A percentile compares a stretch with the other conserved stretches of the same genome.
phyloP scores from a whole-genome alignment of 2,329 filamentous ascomycete species.

The Clarireedia homoeocarpa region DNA sequence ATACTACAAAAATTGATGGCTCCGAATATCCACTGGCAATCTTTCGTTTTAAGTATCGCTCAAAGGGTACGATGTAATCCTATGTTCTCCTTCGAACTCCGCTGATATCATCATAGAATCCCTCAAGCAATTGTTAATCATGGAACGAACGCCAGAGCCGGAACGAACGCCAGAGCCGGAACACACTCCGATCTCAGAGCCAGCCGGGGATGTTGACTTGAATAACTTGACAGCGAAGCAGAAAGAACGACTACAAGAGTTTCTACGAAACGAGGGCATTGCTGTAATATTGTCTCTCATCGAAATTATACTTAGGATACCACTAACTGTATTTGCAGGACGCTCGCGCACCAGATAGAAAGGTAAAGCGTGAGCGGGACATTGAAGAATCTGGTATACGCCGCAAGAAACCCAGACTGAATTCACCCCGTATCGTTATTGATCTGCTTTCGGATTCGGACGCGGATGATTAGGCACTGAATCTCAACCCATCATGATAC shows the following conservation, averaged over 20 bases:
- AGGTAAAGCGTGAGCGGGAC: neutral
- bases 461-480: neutral
- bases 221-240: neutral
- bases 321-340: neutral
- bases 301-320: neutral
- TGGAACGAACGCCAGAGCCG: constrained; percentile 2
- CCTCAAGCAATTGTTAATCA: constrained; percentile 4
- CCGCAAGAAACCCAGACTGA: neutral
- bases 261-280: constrained; percentile 1
- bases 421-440: neutral
- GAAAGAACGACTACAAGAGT: neutral
- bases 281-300: neutral
- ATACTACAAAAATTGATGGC: neutral
- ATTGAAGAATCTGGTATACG: neutral
- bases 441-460: constrained; percentile 1
- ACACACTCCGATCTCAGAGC: neutral
- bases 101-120: neutral
- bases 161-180: constrained; percentile 1
- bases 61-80: neutral
- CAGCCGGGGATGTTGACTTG: neutral
- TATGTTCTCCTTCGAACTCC: too few species aligned
- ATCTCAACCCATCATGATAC: too few species aligned
- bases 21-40: neutral
- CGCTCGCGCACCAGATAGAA: neutral
- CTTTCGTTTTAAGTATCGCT: constrained; percentile 7